A percentile compares a stretch with the other conserved stretches of the same genome.
Conservation (phyloP, 1,284 basidiomycete genomes). For the Gastroboletus turbinatus region DNA sequence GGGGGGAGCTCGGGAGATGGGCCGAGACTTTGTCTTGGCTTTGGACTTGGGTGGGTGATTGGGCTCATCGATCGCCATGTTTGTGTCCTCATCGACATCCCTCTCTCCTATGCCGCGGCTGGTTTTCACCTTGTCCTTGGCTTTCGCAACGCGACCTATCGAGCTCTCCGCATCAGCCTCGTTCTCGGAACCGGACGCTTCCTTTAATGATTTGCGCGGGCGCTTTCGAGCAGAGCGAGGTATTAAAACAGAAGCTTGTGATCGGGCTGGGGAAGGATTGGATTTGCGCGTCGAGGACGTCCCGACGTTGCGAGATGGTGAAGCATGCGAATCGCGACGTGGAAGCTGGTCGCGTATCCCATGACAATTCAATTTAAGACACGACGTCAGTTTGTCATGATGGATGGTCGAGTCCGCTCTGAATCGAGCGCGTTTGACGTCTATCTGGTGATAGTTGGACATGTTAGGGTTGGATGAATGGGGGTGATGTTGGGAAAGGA, state of each 20-base stretch:
- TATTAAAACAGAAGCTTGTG: constrained; percentile 16
- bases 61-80: constrained; percentile 12
- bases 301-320: constrained; percentile 7
- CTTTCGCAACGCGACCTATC: constrained; percentile 2
- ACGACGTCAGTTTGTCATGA: constrained; percentile 66
- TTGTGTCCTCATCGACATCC: background rate
- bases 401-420: constrained; percentile 67
- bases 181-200: constrained; percentile 22
- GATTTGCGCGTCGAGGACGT: constrained; percentile 21
- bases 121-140: constrained; percentile 10
- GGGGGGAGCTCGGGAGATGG: constrained; percentile 9
- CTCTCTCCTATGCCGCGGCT: background rate
- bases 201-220: constrained; percentile 25
- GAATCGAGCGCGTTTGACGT: constrained; percentile 71
- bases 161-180: constrained; percentile 17
- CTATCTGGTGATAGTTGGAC: constrained; percentile 45
- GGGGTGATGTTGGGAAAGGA: background rate
- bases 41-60: constrained; percentile 10
- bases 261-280: constrained; percentile 29
- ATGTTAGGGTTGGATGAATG: background rate
- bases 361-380: constrained; percentile 53
- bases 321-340: constrained; percentile 9
- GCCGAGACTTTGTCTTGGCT: constrained; percentile 15
- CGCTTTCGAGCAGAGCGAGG: constrained; percentile 24
- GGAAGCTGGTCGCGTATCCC: constrained; percentile 39